Conservation (phyloP, 495 filamentous ascomycete species). For the Daldinia decipiens region DNA sequence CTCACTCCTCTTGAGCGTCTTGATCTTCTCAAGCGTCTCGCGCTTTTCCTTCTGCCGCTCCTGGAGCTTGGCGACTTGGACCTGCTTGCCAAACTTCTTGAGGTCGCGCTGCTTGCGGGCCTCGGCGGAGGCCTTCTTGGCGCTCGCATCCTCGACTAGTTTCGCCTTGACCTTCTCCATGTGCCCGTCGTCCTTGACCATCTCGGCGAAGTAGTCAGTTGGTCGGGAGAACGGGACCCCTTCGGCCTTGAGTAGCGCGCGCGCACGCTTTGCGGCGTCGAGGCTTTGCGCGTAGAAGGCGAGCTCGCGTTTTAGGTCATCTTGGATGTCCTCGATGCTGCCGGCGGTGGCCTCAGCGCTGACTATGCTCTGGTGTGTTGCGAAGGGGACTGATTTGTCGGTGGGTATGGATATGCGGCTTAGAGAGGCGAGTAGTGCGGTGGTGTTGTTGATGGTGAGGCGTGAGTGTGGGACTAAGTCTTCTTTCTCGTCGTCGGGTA, state of each 20-base stretch:
- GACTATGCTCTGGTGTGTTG: constrained; percentile 64
- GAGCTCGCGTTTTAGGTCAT: constrained; percentile 89
- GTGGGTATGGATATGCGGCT: constrained; percentile 78
- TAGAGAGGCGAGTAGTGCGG: constrained; percentile 79
- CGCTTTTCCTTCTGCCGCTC: constrained; percentile 91
- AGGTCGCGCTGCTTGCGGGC: constrained; percentile 91
- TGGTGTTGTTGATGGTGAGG: constrained; percentile 96
- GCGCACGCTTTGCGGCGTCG: constrained; percentile 75
- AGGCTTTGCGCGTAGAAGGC: constrained; percentile 94
- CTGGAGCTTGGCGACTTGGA: constrained; percentile 95
- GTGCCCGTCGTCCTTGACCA: constrained; percentile 97
- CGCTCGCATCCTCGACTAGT: constrained; percentile 88
- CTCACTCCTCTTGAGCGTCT: constrained; percentile 90
- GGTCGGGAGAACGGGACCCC: constrained; percentile 86
- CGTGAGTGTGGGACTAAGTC: constrained; percentile 90
- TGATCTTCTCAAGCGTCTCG: constrained; percentile 92
- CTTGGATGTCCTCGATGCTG: constrained; percentile 75
- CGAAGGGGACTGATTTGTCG: constrained; percentile 61
- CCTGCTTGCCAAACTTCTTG: constrained; percentile 99
- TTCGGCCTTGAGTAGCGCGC: constrained; percentile 79
- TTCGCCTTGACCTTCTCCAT: constrained; percentile 97
- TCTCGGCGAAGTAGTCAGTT: constrained; percentile 96
- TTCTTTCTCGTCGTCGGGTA: constrained; percentile 82
- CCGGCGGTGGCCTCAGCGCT: constrained; percentile 59
- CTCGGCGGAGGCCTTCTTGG: constrained; percentile 91